A percentile compares a stretch with the other conserved stretches of the same genome.
These are phyloP conservation scores for Pleurotus ostreatus DNA, from an alignment of 768 basidiomycete species.

Conservation along the genomic window DNA sequence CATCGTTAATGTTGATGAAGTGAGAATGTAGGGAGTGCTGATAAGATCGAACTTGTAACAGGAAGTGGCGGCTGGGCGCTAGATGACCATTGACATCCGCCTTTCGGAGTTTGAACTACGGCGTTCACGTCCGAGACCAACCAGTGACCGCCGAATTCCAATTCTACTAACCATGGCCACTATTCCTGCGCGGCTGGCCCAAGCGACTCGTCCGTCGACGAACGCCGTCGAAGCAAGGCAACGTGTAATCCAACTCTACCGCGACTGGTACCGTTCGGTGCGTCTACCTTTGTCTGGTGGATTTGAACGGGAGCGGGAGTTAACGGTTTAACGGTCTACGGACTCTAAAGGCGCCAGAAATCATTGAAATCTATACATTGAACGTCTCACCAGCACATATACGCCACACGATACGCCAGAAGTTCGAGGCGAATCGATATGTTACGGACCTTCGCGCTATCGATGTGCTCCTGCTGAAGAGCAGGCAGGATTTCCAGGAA, in stretches of 20 bases:
- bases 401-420: constrained; percentile 77
- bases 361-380: constrained; percentile 77
- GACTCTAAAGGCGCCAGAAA: constrained; percentile 77
- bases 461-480: constrained; percentile 84
- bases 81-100: not conserved
- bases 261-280: constrained; percentile 92
- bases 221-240: constrained; percentile 56
- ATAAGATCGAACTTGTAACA: not conserved
- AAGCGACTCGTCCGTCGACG: constrained; percentile 55
- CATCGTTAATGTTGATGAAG: constrained; percentile 25
- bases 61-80: not conserved
- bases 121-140: constrained; percentile 11
- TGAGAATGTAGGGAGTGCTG: constrained; percentile 11
- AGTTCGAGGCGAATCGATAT: constrained; percentile 83
- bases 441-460: constrained; percentile 79
- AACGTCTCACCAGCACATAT: constrained; percentile 74
- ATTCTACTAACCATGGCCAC: constrained; percentile 45
- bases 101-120: constrained; percentile 21
- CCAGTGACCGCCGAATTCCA: constrained; percentile 9
- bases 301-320: constrained; percentile 2
- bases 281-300: constrained; percentile 26
- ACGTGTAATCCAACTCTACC: constrained; percentile 75
- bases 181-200: constrained; percentile 87
- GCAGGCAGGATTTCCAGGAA: constrained; percentile 88
- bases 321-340: not conserved